Conservation (phyloP, 2,329 filamentous ascomycete species). For the Colletotrichum salicis region DNA sequence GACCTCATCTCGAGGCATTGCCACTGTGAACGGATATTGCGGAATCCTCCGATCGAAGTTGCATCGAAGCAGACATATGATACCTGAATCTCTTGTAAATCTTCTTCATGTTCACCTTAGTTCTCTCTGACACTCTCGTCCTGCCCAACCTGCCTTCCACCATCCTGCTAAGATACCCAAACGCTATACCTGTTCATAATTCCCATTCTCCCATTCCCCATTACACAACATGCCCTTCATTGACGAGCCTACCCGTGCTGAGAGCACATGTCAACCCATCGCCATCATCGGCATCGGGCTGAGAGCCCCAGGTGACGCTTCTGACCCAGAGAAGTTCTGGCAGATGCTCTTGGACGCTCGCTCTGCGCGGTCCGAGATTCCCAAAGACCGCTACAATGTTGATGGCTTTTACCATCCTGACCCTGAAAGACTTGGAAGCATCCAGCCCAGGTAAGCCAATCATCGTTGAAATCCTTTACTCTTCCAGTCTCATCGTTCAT, state of each 20-base stretch:
- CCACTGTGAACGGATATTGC: neutral
- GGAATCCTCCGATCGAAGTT: neutral
- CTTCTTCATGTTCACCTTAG: neutral
- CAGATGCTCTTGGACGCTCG: slow-evolving; percentile 40
- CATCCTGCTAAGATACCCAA: slow-evolving; percentile 16
- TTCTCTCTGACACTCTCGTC: neutral
- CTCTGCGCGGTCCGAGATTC: slow-evolving; percentile 35
- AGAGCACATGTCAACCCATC: slow-evolving; percentile 43
- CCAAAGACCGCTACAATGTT: slow-evolving; percentile 38
- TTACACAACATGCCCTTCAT: slow-evolving; percentile 24
- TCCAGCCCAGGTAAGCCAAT: slow-evolving; percentile 31
- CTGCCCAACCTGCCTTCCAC: neutral
- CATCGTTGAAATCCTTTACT: too few species aligned
- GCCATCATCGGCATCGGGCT: slow-evolving; percentile 53
- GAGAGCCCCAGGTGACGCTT: slow-evolving; percentile 50
- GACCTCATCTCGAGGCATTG: neutral
- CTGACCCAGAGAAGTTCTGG: slow-evolving; percentile 49
- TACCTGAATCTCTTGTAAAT: neutral
- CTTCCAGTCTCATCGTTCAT: too few species aligned
- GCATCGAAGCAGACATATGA: slow-evolving; percentile 4
- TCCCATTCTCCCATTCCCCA: neutral
- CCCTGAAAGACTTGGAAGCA: slow-evolving; percentile 36
- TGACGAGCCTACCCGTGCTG: slow-evolving; percentile 10
- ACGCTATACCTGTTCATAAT: slow-evolving; percentile 7
- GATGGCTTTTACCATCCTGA: slow-evolving; percentile 39